A percentile compares a stretch with the other conserved stretches of the same genome.
Conservation (phyloP, 768 basidiomycete species). For the Tubosaeta brunneosetosa region DNA sequence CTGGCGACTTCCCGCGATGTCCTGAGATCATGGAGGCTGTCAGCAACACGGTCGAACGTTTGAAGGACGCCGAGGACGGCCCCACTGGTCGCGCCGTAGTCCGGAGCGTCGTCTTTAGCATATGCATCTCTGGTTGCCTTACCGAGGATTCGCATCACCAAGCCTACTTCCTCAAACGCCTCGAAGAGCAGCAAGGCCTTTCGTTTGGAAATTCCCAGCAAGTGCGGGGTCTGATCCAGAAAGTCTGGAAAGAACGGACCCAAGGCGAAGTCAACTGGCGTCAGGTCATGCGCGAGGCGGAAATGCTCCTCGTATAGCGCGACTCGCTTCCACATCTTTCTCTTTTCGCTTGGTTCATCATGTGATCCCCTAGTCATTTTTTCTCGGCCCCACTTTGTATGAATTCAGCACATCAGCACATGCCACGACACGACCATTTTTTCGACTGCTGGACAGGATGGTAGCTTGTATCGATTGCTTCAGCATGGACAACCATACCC, state of each 20-base stretch:
- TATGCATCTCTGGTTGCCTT: constrained; percentile 69
- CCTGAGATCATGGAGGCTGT: constrained; percentile 57
- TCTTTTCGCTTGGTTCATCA: constrained; percentile 2
- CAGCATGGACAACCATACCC: constrained; percentile 18
- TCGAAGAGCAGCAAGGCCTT: constrained; percentile 49
- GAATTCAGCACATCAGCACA: constrained; percentile 8
- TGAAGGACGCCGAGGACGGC: constrained; percentile 36
- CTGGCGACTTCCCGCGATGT: constrained; percentile 64
- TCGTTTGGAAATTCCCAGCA: constrained; percentile 63
- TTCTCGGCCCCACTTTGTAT: constrained; percentile 5
- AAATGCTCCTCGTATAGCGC: constrained; percentile 58
- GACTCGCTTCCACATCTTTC: background rate
- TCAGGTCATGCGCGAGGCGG: constrained; percentile 42
- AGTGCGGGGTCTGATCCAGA: constrained; percentile 48
- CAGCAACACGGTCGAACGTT: constrained; percentile 46
- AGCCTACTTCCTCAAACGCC: constrained; percentile 37
- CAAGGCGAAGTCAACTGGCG: constrained; percentile 57
- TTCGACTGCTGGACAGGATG: constrained; percentile 21
- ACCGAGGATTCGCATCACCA: constrained; percentile 48
- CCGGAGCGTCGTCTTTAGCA: constrained; percentile 73
- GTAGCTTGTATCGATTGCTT: constrained; percentile 9
- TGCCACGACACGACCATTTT: constrained; percentile 5
- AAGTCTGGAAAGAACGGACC: constrained; percentile 52
- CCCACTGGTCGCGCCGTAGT: constrained; percentile 51
- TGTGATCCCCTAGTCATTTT: constrained; percentile 1